Percentiles rank a stretch among this genome's conserved stretches.
Conservation (phyloP, 106 monocot species). For the Apostasia shenzhenica region DNA sequence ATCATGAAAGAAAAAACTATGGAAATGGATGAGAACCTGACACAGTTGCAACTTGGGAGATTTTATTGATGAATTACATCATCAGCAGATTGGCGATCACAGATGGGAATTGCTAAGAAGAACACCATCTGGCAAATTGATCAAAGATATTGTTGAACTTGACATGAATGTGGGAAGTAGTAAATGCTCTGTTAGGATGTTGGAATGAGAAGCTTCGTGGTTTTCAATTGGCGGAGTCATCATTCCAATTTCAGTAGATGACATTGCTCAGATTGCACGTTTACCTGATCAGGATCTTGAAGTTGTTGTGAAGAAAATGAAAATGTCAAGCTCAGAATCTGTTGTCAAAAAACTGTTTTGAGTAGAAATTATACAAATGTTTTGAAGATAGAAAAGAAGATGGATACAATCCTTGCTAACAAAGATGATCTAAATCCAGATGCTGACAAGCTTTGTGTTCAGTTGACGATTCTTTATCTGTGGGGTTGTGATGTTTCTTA, state of each 20-base stretch:
- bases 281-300: background rate
- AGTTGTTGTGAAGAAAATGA: background rate
- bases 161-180: background rate
- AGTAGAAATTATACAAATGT: background rate
- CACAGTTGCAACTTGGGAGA: background rate
- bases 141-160: background rate
- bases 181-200: background rate
- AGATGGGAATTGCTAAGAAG: constrained; percentile 2
- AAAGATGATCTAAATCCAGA: background rate
- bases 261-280: constrained; percentile 3
- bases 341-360: too few relatives aligned
- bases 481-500: constrained; percentile 2
- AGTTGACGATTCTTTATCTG: constrained; percentile 8
- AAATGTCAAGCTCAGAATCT: too few relatives aligned
- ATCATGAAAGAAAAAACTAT: background rate
- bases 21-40: background rate
- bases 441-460: background rate
- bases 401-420: background rate
- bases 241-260: background rate
- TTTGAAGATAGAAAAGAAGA: background rate
- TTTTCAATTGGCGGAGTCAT: background rate
- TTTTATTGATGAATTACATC: background rate
- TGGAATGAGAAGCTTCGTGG: constrained; percentile 1
- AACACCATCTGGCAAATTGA: constrained; percentile 3
- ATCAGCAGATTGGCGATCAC: background rate